Percentiles rank a stretch among this genome's conserved stretches.
These are phyloP conservation scores for Coemansia sp. DNA, from an alignment of 192 early-diverging fungal genomes.

Conservation along the genomic window DNA sequence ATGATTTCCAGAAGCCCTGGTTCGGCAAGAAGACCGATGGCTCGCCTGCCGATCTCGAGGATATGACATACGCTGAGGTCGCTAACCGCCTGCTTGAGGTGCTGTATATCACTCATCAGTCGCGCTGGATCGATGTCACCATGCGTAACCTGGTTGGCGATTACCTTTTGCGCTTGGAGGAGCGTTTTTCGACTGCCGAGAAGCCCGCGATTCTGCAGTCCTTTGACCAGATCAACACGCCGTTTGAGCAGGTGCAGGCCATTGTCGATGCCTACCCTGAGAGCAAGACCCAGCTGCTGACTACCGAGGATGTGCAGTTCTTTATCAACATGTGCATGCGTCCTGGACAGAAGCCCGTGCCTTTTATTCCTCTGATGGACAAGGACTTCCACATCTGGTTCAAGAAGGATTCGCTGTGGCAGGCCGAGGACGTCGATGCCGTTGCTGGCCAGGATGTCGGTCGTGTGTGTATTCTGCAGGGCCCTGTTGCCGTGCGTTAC, in stretches of 20 bases:
- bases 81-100: conserved; percentile 76
- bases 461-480: conserved; percentile 87
- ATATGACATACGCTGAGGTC: conserved; percentile 94
- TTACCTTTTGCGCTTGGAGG: conserved; percentile 78
- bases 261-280: conserved; percentile 10
- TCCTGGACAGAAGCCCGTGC: conserved; percentile 82
- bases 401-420: conserved; percentile 98
- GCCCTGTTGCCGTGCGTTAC: conserved; percentile 80
- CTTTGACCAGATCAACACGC: not conserved
- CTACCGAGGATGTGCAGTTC: conserved; percentile 39
- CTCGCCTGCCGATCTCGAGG: conserved; percentile 70
- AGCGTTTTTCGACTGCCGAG: conserved; percentile 53
- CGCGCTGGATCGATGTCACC: conserved; percentile 77
- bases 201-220: not conserved
- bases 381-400: conserved; percentile 97
- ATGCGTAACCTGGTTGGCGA: conserved; percentile 73
- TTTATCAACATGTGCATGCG: conserved; percentile 45
- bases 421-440: conserved; percentile 86
- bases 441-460: conserved; percentile 84
- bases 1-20: conserved; percentile 95
- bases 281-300: conserved; percentile 25
- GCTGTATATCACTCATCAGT: conserved; percentile 71
- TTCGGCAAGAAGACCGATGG: conserved; percentile 83
- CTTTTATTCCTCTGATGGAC: conserved; percentile 89
- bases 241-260: conserved; percentile 28